These are phyloP conservation scores for Elaeis guineensis DNA, from an alignment of 176 grass and related monocot species.

Conservation along the genomic window DNA sequence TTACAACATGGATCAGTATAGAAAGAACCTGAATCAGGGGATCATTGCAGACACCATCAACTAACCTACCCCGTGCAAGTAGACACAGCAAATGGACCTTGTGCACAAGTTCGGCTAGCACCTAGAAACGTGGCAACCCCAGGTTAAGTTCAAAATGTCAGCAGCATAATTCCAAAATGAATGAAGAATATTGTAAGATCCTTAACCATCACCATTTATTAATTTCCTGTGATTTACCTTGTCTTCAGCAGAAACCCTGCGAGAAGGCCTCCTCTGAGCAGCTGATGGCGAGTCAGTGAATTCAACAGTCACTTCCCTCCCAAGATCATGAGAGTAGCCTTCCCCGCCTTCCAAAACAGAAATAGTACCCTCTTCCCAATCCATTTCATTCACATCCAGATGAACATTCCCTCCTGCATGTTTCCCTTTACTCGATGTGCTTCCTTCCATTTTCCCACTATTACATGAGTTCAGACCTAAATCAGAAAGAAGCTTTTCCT, in stretches of 20 bases:
- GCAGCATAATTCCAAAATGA: neutral
- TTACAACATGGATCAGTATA: conserved; percentile 11
- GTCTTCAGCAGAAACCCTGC: conserved; percentile 61
- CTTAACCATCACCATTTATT: neutral
- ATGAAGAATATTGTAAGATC: neutral
- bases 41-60: conserved; percentile 82
- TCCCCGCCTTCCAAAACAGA: conserved; percentile 25
- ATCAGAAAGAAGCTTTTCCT: conserved; percentile 13
- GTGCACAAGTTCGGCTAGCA: conserved; percentile 78
- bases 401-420: neutral
- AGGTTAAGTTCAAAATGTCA: neutral
- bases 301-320: conserved; percentile 63
- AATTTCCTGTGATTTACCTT: conserved; percentile 33
- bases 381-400: conserved; percentile 45
- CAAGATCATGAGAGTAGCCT: conserved; percentile 44
- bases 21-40: conserved; percentile 79
- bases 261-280: conserved; percentile 45
- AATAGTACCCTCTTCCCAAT: conserved; percentile 86
- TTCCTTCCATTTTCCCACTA: conserved; percentile 3
- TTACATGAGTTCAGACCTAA: conserved; percentile 14
- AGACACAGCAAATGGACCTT: conserved; percentile 88
- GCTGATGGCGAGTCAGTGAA: conserved; percentile 58
- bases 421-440: conserved; percentile 14
- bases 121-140: conserved; percentile 39
- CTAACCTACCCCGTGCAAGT: conserved; percentile 76